Evolutionary conservation across 106 monocot genomes (phyloP), one percentile per base, ranked within the genome.

Genomic region (Xerophyta viscosa): DNA sequence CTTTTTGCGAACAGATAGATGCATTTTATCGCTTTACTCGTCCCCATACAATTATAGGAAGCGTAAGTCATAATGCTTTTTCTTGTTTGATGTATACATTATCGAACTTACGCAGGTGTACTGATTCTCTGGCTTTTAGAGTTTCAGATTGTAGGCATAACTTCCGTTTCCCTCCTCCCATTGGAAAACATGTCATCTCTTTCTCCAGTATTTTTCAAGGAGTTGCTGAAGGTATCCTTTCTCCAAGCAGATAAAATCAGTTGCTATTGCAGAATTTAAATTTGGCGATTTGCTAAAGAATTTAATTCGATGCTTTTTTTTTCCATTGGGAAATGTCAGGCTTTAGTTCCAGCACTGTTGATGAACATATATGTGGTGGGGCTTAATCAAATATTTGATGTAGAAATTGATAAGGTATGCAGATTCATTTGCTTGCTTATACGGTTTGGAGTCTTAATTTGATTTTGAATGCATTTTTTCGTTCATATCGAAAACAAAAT

Each of bases 301-400:
- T n/a, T 15, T 29, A 17, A 19, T 54, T 1, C 20, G 12, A 14
- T 54, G 1, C 23, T 14, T 31, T 53, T 43, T 54, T 53, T 3
- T 28, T 8, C 20, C 17, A 2, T 61, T 52, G n/a, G 3, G 21
- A 20, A 18, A 24, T n/a, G n/a, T 21, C 61, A 80, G 79, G 66
- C 70, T 39, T 47, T 80, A 46, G 8, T 74, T 44, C 44, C 74
- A 21, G 74, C 79, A 28, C 9, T 80, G 24, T 62, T 50, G 20
- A 80, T 80, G 79, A 80, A 80, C 50, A 52, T 80, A 11, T 74
- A 74, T 47, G 56, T 80, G 15, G 73, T 80, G 48, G 79, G 79
- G 19, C 28, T 74, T 36, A 80, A 80, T 50, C 74, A 74, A 27
- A 24, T 80, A 1, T 80, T 59, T 20, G 79, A 80, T 60, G 44